Conservation (phyloP, 2,329 filamentous ascomycete species). For the Talaromyces marneffei region DNA sequence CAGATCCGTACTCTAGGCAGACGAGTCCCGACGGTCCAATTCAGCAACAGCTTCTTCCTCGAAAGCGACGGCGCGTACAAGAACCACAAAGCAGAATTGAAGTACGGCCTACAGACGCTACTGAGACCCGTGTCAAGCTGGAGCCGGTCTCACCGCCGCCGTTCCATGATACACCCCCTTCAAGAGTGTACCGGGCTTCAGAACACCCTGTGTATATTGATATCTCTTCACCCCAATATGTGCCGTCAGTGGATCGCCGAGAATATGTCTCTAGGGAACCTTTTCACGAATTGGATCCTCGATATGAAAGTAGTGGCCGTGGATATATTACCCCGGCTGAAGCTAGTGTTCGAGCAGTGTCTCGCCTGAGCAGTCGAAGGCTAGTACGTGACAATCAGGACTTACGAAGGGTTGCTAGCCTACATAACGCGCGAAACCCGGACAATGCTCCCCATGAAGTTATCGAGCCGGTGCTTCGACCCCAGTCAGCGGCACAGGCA, state of each 20-base stretch:
- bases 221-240: slow-evolving; percentile 37
- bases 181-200: slow-evolving; percentile 30
- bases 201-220: slow-evolving; percentile 46
- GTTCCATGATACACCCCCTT: slow-evolving; percentile 41
- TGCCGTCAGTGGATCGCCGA: slow-evolving; percentile 30
- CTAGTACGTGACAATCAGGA: slow-evolving; percentile 40
- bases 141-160: slow-evolving; percentile 58
- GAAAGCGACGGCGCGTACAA: slow-evolving; percentile 48
- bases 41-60: slow-evolving; percentile 40
- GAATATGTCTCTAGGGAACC: slow-evolving; percentile 26
- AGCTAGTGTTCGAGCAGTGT: slow-evolving; percentile 32
- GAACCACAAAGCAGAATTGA: slow-evolving; percentile 32
- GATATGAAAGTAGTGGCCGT: slow-evolving; percentile 21
- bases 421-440: slow-evolving; percentile 40
- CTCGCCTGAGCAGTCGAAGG: slow-evolving; percentile 34
- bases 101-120: slow-evolving; percentile 32
- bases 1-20: slow-evolving; percentile 29
- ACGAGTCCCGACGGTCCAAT: slow-evolving; percentile 41
- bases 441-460: slow-evolving; percentile 40
- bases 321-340: slow-evolving; percentile 28
- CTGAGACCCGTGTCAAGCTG: slow-evolving; percentile 54
- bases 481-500: slow-evolving; percentile 30
- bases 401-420: slow-evolving; percentile 43
- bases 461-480: slow-evolving; percentile 39
- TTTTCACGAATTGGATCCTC: slow-evolving; percentile 31